phyloP scores from a whole-genome alignment of 78 protist genomes.

The Diacronema lutheri region DNA sequence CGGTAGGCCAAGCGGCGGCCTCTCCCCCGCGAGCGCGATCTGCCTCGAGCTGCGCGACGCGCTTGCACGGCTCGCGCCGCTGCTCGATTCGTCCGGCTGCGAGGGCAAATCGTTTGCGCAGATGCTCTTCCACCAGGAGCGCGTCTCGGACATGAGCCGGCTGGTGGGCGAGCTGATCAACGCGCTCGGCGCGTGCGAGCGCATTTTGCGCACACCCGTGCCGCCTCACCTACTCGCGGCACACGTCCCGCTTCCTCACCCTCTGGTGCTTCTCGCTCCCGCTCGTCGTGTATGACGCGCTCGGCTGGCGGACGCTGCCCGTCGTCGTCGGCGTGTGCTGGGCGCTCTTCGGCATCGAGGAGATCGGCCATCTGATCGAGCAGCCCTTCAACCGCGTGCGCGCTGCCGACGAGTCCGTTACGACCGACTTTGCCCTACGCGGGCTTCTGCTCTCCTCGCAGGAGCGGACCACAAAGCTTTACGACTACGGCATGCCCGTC shows the following conservation, averaged over 20 bases:
- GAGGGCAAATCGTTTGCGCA: too few relatives aligned
- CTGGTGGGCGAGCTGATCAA: neutral
- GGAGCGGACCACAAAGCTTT: too few relatives aligned
- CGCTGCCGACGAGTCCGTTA: too few relatives aligned
- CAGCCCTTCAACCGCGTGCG: neutral
- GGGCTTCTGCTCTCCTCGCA: too few relatives aligned
- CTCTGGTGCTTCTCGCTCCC: neutral
- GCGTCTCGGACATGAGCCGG: neutral
- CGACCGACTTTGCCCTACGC: too few relatives aligned
- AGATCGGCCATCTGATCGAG: conserved; percentile 24
- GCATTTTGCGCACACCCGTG: neutral
- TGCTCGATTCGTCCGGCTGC: too few relatives aligned
- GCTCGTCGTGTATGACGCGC: neutral
- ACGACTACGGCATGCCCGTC: too few relatives aligned
- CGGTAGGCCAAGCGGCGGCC: too few relatives aligned
- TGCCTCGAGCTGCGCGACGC: too few relatives aligned
- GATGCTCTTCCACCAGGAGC: too few relatives aligned
- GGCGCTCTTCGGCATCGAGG: conserved; percentile 1
- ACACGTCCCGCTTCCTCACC: neutral
- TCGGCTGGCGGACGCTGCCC: conserved; percentile 2
- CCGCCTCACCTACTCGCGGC: conserved; percentile 20
- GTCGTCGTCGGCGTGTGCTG: neutral
- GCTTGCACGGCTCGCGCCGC: neutral
- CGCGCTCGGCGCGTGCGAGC: neutral
- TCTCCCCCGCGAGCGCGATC: too few relatives aligned